Conservation (phyloP, 2,329 filamentous ascomycete species). For the Fusarium agapanthi region DNA sequence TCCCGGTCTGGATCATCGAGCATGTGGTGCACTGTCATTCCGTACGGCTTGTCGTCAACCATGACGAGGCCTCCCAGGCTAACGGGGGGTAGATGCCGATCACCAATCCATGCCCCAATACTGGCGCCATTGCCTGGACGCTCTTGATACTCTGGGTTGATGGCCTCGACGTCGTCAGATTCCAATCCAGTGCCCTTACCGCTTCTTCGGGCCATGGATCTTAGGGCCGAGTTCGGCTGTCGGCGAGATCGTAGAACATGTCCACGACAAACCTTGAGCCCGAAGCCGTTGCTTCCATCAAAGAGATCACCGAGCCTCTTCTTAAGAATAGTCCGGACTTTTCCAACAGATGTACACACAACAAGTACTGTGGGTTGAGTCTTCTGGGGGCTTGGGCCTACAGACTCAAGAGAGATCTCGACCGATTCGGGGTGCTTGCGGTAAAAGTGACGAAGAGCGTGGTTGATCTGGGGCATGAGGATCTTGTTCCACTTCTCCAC, state of each 20-base stretch:
- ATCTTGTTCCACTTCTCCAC: slow-evolving; percentile 77
- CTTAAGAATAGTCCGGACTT: slow-evolving; percentile 75
- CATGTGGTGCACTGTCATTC: slow-evolving; percentile 98
- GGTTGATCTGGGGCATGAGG: slow-evolving; percentile 77
- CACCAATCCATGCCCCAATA: slow-evolving; percentile 88
- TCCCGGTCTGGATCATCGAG: slow-evolving; percentile 74
- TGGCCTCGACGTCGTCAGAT: slow-evolving; percentile 52
- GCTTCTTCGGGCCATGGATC: slow-evolving; percentile 46
- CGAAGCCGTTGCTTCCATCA: slow-evolving; percentile 68
- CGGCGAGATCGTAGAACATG: slow-evolving; percentile 70
- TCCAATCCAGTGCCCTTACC: slow-evolving; percentile 50
- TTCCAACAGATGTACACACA: slow-evolving; percentile 77
- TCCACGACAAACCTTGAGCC: slow-evolving; percentile 76
- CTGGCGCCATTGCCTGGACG: slow-evolving; percentile 86
- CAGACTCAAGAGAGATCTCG: slow-evolving; percentile 79
- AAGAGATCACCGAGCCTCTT: slow-evolving; percentile 73
- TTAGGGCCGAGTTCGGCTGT: slow-evolving; percentile 42
- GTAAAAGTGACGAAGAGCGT: slow-evolving; percentile 75
- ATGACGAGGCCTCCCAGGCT: slow-evolving; percentile 89
- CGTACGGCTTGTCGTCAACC: slow-evolving; percentile 84
- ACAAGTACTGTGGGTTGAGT: slow-evolving; percentile 79
- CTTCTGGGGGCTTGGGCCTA: slow-evolving; percentile 73
- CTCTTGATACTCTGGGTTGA: slow-evolving; percentile 81
- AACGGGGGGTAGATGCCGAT: slow-evolving; percentile 87
- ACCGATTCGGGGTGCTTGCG: slow-evolving; percentile 79